Conservation (phyloP, 768 basidiomycete genomes). For the Russula lepida region DNA sequence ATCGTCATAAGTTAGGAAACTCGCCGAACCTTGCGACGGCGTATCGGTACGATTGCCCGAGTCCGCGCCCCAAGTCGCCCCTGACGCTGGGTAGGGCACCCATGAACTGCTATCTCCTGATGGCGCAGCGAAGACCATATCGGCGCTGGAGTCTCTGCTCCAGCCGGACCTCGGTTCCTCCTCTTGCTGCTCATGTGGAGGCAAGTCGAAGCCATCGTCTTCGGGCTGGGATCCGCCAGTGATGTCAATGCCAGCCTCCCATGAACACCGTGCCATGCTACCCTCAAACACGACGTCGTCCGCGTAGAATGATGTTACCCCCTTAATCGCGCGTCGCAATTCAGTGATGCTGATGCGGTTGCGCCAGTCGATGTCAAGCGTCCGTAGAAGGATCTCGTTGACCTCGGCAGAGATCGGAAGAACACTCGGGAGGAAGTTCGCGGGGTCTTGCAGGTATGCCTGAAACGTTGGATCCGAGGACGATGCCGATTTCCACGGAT, state of each 20-base stretch:
- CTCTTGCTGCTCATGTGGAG: conserved; percentile 43
- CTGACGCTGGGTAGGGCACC: conserved; percentile 14
- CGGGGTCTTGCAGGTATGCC: conserved; percentile 71
- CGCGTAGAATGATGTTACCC: conserved; percentile 59
- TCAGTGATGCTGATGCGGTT: conserved; percentile 33
- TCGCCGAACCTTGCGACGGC: conserved; percentile 15
- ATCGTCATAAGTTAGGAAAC: conserved; percentile 19
- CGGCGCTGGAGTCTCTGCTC: conserved; percentile 41
- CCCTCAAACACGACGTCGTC: conserved; percentile 73
- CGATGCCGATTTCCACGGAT: conserved; percentile 92
- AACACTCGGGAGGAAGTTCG: conserved; percentile 64
- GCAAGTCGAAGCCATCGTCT: conserved; percentile 35
- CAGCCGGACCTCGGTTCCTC: conserved; percentile 45
- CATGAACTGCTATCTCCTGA: conserved; percentile 13
- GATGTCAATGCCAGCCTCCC: conserved; percentile 63
- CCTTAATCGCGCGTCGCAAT: conserved; percentile 48
- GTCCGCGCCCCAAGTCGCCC: conserved; percentile 19
- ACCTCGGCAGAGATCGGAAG: conserved; percentile 33
- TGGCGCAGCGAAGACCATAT: conserved; percentile 19
- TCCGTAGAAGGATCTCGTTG: conserved; percentile 28
- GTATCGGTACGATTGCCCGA: conserved; percentile 7
- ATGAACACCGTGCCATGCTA: conserved; percentile 68
- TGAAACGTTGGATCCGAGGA: conserved; percentile 80
- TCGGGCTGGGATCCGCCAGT: conserved; percentile 40
- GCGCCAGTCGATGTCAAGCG: conserved; percentile 31